These are phyloP conservation scores for Phytophthora gonapodyides DNA, from an alignment of 352 stramenopile species.

Conservation along the genomic window DNA sequence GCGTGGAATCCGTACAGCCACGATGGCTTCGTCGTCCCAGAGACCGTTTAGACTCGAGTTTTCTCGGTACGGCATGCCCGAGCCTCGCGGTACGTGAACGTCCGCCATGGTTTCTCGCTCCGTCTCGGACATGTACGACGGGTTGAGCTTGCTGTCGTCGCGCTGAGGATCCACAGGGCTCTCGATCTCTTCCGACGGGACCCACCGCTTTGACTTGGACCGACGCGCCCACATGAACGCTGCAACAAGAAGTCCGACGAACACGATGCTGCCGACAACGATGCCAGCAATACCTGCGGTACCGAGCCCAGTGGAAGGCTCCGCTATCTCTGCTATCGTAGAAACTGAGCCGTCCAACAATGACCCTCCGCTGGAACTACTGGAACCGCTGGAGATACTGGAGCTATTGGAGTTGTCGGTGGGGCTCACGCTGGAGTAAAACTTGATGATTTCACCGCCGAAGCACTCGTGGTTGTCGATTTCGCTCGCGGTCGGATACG, in stretches of 20 bases:
- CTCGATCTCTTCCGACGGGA: neutral
- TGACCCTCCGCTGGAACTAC: neutral
- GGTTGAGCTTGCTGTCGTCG: constrained; percentile 15
- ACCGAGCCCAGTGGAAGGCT: constrained; percentile 15
- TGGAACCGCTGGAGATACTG: neutral
- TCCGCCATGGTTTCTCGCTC: constrained; percentile 15
- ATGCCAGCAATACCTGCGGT: constrained; percentile 7
- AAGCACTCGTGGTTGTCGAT: constrained; percentile 9
- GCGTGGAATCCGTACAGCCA: constrained; percentile 32
- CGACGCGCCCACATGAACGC: constrained; percentile 8
- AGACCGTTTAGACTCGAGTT: constrained; percentile 4
- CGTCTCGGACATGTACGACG: constrained; percentile 12
- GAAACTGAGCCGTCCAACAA: neutral
- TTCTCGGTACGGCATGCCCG: constrained; percentile 6
- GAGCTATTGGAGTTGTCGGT: neutral
- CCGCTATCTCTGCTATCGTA: neutral
- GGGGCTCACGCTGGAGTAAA: constrained; percentile 16
- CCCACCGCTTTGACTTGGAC: constrained; percentile 4
- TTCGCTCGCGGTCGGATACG: neutral
- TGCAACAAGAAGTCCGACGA: constrained; percentile 10
- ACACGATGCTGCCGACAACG: constrained; percentile 4
- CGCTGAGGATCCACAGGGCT: constrained; percentile 13
- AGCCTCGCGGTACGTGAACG: constrained; percentile 8
- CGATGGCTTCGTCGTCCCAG: constrained; percentile 36
- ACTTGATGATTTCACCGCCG: neutral